Base-by-base conservation (phyloP, 768 basidiomycete species). In the Dacryopinax primogenitus region DNA sequence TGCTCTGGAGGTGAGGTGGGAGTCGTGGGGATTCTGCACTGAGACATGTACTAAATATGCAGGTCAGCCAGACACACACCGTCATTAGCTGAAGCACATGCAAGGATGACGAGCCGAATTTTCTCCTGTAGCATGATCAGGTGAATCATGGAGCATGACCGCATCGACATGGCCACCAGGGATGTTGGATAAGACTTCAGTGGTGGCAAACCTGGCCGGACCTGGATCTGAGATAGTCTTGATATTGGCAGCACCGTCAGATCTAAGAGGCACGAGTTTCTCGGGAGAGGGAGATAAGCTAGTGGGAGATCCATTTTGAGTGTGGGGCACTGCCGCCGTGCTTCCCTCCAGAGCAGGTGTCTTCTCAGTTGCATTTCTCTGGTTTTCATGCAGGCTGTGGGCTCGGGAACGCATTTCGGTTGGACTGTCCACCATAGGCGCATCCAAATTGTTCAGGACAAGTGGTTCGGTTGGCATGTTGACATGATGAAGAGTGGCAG, bases 401-500 rank as follows among this genome's bases (percentile, higher is more conserved):
- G 51, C 51, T 28, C 51, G 51, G 32, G 51, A 58, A 23, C 45
- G 45, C 51, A 58, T 58, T 30, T 58, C 51, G 13, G 4, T 58
- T 28, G 51, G 51, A 30, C 51, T 58, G 51, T 58, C 51, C 3
- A 30, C 51, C 30, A 32, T 58, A 6, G 51, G 51, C 6, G 26
- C 51, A 9, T 21, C 51, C 26, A 58, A 4, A 21, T 21, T 21
- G 26, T 58, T 32, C 51, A 30, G n/a, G 3, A 58, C 30, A 13
- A 18, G 18, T 58, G 51, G 3, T 18, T 58, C 51, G 30, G 26
- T 15, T 4, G 51, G 13, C 18, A 11, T n/a, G 11, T 58, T 30
- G 3, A 58, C 13, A 21, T 58, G 51, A 30, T 58, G 51, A 18
- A 58, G 26, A 32, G 51, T 58, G 13, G 51, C 51, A 30, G 51